These are phyloP conservation scores for Starmerella ratchasimensis DNA, from an alignment of 805 yeast genomes.

Conservation along the genomic window DNA sequence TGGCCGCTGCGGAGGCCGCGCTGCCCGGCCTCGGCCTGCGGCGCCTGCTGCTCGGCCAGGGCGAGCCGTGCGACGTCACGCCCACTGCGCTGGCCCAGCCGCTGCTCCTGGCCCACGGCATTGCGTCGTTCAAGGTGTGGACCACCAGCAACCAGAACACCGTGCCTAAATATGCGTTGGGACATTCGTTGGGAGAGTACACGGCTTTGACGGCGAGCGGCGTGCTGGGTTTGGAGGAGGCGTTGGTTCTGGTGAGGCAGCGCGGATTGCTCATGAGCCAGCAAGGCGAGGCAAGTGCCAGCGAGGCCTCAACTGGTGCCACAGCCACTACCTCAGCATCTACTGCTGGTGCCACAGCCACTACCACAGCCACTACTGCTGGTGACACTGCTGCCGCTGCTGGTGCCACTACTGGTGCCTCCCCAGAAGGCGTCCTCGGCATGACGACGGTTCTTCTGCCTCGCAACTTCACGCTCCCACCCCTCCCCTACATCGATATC, in stretches of 20 bases:
- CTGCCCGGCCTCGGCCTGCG: slow-evolving; percentile 27
- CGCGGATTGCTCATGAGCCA: slow-evolving; percentile 35
- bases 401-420: too few relatives aligned
- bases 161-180: slow-evolving; percentile 24
- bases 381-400: not conserved
- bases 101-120: slow-evolving; percentile 35
- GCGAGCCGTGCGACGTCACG: slow-evolving; percentile 16
- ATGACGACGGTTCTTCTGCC: slow-evolving; percentile 17
- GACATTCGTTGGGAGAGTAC: slow-evolving; percentile 43
- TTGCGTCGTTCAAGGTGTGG: slow-evolving; percentile 23
- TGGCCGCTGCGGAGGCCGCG: slow-evolving; percentile 28
- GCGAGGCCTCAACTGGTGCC: too few relatives aligned
- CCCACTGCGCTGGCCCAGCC: slow-evolving; percentile 42
- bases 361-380: slow-evolving; percentile 17
- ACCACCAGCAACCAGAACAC: not conserved
- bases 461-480: slow-evolving; percentile 4
- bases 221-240: slow-evolving; percentile 26
- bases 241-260: slow-evolving; percentile 32
- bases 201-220: slow-evolving; percentile 33
- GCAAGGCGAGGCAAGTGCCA: too few relatives aligned
- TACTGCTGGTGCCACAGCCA: too few relatives aligned
- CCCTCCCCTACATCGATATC: slow-evolving; percentile 25
- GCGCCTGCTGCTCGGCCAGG: slow-evolving; percentile 13
- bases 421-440: too few relatives aligned
- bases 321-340: too few relatives aligned